Percentiles rank a stretch among this genome's conserved stretches.
These are phyloP conservation scores for Lodderomyces theae DNA, from an alignment of 1,139 yeast genomes.

Conservation along the genomic window DNA sequence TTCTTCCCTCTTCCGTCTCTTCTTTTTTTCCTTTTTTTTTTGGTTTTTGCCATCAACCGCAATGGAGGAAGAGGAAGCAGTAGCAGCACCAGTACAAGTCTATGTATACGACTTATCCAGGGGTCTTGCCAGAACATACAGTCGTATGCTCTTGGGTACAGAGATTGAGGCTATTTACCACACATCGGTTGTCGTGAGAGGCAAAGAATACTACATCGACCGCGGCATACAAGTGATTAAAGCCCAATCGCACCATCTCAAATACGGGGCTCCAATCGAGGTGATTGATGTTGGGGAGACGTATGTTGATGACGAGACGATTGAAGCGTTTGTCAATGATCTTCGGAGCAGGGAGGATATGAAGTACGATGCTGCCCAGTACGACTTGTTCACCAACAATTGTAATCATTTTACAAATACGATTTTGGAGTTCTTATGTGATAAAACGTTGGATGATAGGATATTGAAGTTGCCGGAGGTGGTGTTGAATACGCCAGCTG, in stretches of 20 bases:
- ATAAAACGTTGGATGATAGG: conserved; percentile 45
- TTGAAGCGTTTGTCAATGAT: conserved; percentile 53
- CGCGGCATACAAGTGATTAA: conserved; percentile 50
- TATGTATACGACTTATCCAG: conserved; percentile 65
- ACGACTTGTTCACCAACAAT: conserved; percentile 63
- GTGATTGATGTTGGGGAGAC: conserved; percentile 56
- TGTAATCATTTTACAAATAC: conserved; percentile 69
- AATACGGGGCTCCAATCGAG: conserved; percentile 58
- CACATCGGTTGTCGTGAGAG: conserved; percentile 58
- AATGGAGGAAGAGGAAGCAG: background rate
- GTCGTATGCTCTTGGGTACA: conserved; percentile 45
- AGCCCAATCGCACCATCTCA: conserved; percentile 49
- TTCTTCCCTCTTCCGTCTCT: no score
- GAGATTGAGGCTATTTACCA: conserved; percentile 65
- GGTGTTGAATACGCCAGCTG: conserved; percentile 61
- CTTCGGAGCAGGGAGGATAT: conserved; percentile 36
- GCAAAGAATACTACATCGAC: conserved; percentile 57
- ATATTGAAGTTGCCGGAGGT: conserved; percentile 54
- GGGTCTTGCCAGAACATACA: conserved; percentile 42
- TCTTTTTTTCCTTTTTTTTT: background rate
- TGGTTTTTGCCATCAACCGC: background rate
- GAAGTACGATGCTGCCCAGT: conserved; percentile 47
- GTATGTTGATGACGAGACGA: conserved; percentile 48
- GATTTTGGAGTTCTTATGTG: conserved; percentile 57
- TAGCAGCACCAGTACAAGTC: conserved; percentile 29